Base-by-base conservation (phyloP, 371 early-diverging fungal species). In the Paraphysoderma sedebokerense region DNA sequence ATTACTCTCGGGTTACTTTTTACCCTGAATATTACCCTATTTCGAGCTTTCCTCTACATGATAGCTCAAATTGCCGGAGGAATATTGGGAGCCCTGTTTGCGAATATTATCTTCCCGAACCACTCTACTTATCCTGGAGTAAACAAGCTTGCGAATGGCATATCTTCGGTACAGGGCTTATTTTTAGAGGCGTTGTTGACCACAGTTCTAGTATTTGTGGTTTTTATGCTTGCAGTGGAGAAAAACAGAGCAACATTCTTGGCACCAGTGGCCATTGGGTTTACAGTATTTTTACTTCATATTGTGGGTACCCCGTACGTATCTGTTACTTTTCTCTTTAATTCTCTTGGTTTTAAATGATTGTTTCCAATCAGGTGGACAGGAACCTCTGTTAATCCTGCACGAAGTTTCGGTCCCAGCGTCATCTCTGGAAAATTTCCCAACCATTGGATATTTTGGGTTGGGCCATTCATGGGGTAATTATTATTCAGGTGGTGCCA, bases 331-430 rank as follows among this genome's bases (percentile, higher is more conserved):
- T n/a, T n/a, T n/a, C n/a, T n/a, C n/a, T n/a, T n/a, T n/a, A n/a
- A n/a, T n/a, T n/a, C n/a, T n/a, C n/a, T n/a, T n/a, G n/a, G n/a
- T n/a, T n/a, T n/a, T n/a, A n/a, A n/a, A n/a, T n/a, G n/a, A n/a
- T n/a, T n/a, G n/a, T n/a, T n/a, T n/a, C n/a, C n/a, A n/a, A n/a
- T n/a, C n/a, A n/a, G n/a, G n/a, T n/a, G n/a, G n/a, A 56, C 67
- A 40, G 68, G 70, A 46, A 62, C 70, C 19, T 66, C 68, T 24
- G 57, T 77, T 42, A 78, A 78, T 54, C 79, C 76, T 15, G 79
- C 75, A 17, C 63, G 75, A 28, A 62, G 67, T 39, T 70, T 74
- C 54, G 76, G 68, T 27, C 61, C 76, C 23, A 62, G 73, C 29
- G 45, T 75, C 38, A 66, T 68, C 20, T 50, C 74, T 20, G 66